Evolutionary conservation across 495 filamentous ascomycete species (phyloP).

Genomic region (Tuber magnatum): DNA sequence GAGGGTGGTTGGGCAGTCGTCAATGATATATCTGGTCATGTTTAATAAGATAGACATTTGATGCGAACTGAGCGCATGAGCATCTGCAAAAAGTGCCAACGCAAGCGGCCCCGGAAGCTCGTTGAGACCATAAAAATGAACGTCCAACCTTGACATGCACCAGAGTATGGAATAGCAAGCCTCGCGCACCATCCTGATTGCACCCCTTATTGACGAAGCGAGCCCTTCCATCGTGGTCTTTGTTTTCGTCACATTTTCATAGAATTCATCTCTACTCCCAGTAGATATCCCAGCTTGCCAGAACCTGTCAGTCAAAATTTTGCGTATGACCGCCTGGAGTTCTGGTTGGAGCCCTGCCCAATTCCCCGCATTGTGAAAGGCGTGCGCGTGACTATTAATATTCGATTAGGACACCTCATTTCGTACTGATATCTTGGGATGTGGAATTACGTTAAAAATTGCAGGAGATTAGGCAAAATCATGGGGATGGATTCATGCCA

Average conservation of each 20-base stretch:
- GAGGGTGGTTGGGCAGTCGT: constrained; percentile 74
- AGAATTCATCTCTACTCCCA: constrained; percentile 93
- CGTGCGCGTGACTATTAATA: constrained; percentile 66
- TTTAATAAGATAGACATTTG: constrained; percentile 87
- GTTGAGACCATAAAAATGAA: constrained; percentile 78
- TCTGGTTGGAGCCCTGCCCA: constrained; percentile 75
- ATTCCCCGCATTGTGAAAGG: constrained; percentile 80
- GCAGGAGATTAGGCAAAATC: constrained; percentile 78
- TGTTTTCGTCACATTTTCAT: constrained; percentile 79
- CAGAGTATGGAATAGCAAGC: constrained; percentile 87
- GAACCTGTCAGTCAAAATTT: constrained; percentile 89
- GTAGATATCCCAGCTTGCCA: constrained; percentile 97
- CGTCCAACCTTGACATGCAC: constrained; percentile 79
- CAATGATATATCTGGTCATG: constrained; percentile 75
- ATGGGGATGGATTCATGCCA: constrained; percentile 77
- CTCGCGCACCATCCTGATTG: constrained; percentile 82
- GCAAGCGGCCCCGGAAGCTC: constrained; percentile 80
- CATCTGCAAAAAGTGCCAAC: constrained; percentile 74
- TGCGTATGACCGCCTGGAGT: constrained; percentile 66
- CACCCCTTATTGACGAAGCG: constrained; percentile 82
- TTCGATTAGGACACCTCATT: constrained; percentile 11
- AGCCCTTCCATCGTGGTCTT: constrained; percentile 86
- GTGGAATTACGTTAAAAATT: constrained; percentile 62
- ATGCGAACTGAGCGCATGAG: constrained; percentile 77
- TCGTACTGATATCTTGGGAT: not conserved